Evolutionary conservation across 495 filamentous ascomycete genomes (phyloP).

Genomic region (Penicillium riverlandense): DNA sequence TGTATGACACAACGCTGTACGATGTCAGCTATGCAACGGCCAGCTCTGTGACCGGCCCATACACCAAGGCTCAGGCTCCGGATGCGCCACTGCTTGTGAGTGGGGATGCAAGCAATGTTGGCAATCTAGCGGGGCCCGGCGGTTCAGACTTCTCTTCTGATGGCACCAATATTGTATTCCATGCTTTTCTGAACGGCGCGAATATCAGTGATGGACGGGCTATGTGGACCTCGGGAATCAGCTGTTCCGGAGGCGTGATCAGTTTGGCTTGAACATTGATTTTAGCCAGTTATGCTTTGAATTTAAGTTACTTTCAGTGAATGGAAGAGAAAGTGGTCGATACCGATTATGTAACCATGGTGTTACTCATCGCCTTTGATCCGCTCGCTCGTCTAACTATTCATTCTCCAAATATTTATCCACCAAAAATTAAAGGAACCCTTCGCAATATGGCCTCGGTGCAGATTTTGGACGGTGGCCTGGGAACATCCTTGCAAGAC

Average conservation of each 20-base stretch:
- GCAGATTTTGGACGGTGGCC: constrained; percentile 55
- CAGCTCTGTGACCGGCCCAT: constrained; percentile 34
- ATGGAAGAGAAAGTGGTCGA: no score
- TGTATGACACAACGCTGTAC: constrained; percentile 40
- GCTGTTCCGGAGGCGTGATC: constrained; percentile 4
- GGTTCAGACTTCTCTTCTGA: constrained; percentile 34
- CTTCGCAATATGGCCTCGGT: constrained; percentile 19
- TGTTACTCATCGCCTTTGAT: no score
- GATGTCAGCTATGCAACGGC: constrained; percentile 47
- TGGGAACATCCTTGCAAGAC: constrained; percentile 59
- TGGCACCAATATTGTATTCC: constrained; percentile 37
- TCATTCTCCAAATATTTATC: no score
- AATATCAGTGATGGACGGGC: constrained; percentile 10
- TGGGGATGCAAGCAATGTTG: constrained; percentile 25
- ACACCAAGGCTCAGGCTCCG: constrained; percentile 24
- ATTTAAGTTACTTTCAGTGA: no score
- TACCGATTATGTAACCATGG: constrained; percentile 3
- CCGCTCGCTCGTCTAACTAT: no score
- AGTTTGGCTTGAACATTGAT: constrained; percentile 1
- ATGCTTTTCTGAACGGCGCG: constrained; percentile 23
- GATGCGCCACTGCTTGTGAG: constrained; percentile 30
- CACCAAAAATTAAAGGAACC: no score
- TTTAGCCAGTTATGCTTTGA: no score
- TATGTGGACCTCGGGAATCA: constrained; percentile 12
- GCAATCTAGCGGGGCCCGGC: constrained; percentile 38